These are phyloP conservation scores for Turnera subulata DNA, from an alignment of 345 rosid genomes.

Conservation along the genomic window DNA sequence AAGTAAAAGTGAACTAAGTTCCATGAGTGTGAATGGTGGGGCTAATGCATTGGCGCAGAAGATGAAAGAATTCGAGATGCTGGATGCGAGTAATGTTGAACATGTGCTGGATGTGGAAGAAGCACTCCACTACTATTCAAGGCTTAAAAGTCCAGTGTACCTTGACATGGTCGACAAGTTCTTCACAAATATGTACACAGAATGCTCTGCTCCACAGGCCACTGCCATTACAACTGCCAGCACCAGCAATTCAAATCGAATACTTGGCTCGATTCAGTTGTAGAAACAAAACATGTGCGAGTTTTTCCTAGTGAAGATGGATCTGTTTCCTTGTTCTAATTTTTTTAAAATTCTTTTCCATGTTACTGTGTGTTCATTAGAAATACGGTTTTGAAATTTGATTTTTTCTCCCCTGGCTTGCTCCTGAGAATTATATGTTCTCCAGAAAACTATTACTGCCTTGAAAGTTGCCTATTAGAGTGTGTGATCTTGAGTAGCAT, in stretches of 20 bases:
- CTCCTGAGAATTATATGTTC: not conserved
- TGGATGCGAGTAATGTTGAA: conserved; percentile 65
- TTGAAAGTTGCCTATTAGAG: no score
- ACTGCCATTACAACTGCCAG: conserved; percentile 21
- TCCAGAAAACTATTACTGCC: not conserved
- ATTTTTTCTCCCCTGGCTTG: not conserved
- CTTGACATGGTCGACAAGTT: conserved; percentile 79
- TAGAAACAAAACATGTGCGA: conserved; percentile 17
- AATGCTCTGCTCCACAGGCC: conserved; percentile 52
- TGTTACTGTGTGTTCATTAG: conserved; percentile 2
- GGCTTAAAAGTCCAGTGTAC: conserved; percentile 76
- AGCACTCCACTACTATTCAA: conserved; percentile 76
- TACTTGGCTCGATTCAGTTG: conserved; percentile 45
- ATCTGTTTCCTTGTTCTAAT: conserved; percentile 6
- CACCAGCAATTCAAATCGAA: conserved; percentile 42
- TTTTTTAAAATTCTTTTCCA: conserved; percentile 7
- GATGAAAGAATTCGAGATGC: conserved; percentile 86
- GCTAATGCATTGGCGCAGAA: conserved; percentile 51
- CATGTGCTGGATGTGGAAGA: conserved; percentile 76
- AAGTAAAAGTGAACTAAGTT: conserved; percentile 17
- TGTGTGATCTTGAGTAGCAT: no score
- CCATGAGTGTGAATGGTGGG: conserved; percentile 26
- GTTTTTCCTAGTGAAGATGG: conserved; percentile 19
- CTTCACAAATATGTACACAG: conserved; percentile 75
- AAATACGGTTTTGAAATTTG: conserved; percentile 5